Conservation (phyloP, 441 rosid genomes). For the Cnidoscolus chayamansa region DNA sequence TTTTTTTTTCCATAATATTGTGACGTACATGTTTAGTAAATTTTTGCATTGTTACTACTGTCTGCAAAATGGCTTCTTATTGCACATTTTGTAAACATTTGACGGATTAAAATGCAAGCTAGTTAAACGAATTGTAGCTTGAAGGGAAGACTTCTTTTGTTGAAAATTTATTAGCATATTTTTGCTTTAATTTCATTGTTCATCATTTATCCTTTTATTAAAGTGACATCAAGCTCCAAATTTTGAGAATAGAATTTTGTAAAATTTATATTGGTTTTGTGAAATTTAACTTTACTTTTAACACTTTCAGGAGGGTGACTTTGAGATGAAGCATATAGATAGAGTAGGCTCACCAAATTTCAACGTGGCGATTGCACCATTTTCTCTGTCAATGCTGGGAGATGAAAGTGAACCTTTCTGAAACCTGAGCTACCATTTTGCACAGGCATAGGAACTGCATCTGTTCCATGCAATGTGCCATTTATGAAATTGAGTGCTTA, state of each 20-base stretch:
- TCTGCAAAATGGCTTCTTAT: background rate
- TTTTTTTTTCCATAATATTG: no score
- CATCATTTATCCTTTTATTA: background rate
- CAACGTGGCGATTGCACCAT: slow-evolving; percentile 64
- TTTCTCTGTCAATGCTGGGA: slow-evolving; percentile 53
- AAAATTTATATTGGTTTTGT: background rate
- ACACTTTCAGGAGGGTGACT: slow-evolving; percentile 64
- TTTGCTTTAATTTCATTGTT: background rate
- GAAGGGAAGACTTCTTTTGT: no score
- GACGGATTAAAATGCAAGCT: no score
- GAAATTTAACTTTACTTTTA: background rate
- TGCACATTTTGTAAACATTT: background rate
- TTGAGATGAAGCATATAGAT: slow-evolving; percentile 75
- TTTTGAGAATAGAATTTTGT: background rate
- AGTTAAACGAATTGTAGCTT: no score
- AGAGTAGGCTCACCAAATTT: slow-evolving; percentile 43
- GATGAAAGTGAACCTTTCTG: slow-evolving; percentile 45
- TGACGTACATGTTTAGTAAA: background rate
- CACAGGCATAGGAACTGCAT: slow-evolving; percentile 1
- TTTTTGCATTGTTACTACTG: background rate
- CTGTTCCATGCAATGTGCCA: slow-evolving; percentile 4
- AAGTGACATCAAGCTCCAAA: background rate
- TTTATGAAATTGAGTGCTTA: slow-evolving; percentile 16
- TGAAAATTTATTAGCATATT: background rate
- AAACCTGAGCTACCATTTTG: slow-evolving; percentile 9